Percentiles rank a stretch among this genome's conserved stretches.
These are phyloP conservation scores for Prunus salicina DNA, from an alignment of 306 rosid genomes.

Conservation along the genomic window DNA sequence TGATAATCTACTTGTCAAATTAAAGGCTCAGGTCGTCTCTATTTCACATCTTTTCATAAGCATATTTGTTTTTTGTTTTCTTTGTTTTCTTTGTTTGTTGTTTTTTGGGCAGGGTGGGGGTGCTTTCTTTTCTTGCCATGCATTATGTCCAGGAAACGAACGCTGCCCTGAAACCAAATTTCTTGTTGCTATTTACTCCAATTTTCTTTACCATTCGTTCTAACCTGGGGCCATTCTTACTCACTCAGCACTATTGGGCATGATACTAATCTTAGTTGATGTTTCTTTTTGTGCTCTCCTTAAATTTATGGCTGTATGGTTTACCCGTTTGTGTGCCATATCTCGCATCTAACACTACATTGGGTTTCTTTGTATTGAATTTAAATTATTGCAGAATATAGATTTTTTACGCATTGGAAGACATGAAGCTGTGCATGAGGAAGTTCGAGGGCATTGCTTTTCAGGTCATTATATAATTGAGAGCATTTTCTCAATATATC, in stretches of 20 bases:
- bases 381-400: slow-evolving; percentile 51
- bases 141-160: not conserved
- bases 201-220: not conserved
- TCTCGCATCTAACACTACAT: slow-evolving; percentile 3
- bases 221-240: not conserved
- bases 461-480: slow-evolving; percentile 51
- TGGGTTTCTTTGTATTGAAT: slow-evolving; percentile 20
- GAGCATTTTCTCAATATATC: slow-evolving; percentile 7
- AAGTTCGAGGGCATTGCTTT: slow-evolving; percentile 68
- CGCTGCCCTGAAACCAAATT: not conserved
- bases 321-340: not conserved
- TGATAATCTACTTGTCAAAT: slow-evolving; percentile 88
- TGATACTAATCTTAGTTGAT: not conserved
- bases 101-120: not conserved
- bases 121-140: not conserved
- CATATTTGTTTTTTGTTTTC: not conserved
- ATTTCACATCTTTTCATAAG: not conserved
- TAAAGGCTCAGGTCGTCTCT: slow-evolving; percentile 73
- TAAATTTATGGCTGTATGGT: not conserved
- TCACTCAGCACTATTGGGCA: not conserved
- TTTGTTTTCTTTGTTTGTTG: not conserved
- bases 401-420: slow-evolving; percentile 93
- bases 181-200: not conserved
- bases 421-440: slow-evolving; percentile 73
- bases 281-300: not conserved